These are phyloP conservation scores for Colletotrichum karsti DNA, from an alignment of 2,329 filamentous ascomycete species.

Conservation along the genomic window DNA sequence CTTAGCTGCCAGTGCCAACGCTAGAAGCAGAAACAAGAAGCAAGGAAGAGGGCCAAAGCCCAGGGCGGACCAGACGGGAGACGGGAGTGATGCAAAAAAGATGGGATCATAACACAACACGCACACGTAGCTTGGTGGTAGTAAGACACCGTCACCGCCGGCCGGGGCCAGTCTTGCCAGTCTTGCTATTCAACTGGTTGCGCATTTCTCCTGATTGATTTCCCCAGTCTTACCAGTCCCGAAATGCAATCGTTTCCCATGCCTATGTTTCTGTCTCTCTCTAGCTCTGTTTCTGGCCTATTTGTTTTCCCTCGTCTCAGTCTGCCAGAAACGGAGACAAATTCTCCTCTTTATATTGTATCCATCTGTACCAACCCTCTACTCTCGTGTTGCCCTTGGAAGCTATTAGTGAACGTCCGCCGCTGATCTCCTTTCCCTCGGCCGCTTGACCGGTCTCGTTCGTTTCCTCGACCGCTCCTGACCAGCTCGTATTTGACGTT, in stretches of 20 bases:
- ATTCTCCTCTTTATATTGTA: slow-evolving; percentile 5
- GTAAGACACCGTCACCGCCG: slow-evolving; percentile 19
- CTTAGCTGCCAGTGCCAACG: slow-evolving; percentile 14
- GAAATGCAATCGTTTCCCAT: slow-evolving; percentile 8
- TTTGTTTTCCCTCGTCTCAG: slow-evolving; percentile 7
- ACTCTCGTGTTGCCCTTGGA: slow-evolving; percentile 8
- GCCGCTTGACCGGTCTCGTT: slow-evolving; percentile 8
- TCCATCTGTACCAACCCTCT: background rate
- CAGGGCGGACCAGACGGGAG: background rate
- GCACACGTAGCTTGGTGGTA: background rate
- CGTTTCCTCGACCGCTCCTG: background rate
- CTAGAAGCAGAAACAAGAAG: slow-evolving; percentile 27
- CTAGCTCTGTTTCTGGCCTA: slow-evolving; percentile 1
- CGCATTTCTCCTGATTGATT: slow-evolving; percentile 11
- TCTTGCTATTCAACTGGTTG: slow-evolving; percentile 13
- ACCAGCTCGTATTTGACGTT: slow-evolving; percentile 22
- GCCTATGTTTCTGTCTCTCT: background rate
- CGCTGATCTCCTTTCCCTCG: background rate
- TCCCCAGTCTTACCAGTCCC: slow-evolving; percentile 24
- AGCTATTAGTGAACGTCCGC: slow-evolving; percentile 22
- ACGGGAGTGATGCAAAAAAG: background rate
- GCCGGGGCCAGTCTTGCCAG: slow-evolving; percentile 1
- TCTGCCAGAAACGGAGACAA: background rate
- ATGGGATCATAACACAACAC: slow-evolving; percentile 14
- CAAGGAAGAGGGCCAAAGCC: slow-evolving; percentile 17